Evolutionary conservation across 371 early-diverging fungal genomes (phyloP).

Genomic region (Cokeromyces recurvatus): DNA sequence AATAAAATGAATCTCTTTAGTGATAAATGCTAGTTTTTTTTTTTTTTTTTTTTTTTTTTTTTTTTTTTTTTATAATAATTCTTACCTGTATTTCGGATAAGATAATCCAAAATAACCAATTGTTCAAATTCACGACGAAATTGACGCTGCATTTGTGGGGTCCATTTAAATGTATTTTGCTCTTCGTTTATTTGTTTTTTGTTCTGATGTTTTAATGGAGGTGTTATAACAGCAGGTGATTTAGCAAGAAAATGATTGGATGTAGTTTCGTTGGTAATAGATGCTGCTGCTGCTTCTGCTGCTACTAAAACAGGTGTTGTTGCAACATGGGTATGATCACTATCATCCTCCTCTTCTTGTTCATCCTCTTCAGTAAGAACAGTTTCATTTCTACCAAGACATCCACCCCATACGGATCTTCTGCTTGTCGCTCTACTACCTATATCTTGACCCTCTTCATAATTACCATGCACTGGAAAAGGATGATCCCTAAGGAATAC

Average conservation of each 20-base stretch:
- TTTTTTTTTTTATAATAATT: no score
- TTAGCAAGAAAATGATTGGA: background rate
- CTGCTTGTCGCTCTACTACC: background rate
- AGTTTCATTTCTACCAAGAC: conserved; percentile 19
- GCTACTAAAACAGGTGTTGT: no score
- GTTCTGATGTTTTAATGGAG: background rate
- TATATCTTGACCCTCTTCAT: background rate
- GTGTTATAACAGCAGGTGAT: conserved; percentile 2
- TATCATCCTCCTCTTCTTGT: conserved; percentile 6
- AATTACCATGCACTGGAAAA: conserved; percentile 28
- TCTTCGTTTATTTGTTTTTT: background rate
- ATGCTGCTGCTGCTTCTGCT: no score
- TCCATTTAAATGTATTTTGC: conserved; percentile 53
- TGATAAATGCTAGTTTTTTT: background rate
- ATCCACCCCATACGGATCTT: conserved; percentile 32
- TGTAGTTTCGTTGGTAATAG: background rate
- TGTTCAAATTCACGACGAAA: conserved; percentile 83
- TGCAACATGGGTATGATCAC: conserved; percentile 14
- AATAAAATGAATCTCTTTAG: background rate
- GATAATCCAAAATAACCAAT: conserved; percentile 80
- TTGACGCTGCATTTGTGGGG: conserved; percentile 54
- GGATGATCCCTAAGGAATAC: conserved; percentile 71
- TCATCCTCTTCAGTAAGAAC: background rate
- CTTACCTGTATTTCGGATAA: conserved; percentile 87
- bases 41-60: no score